These are phyloP conservation scores for Candida gigantensis DNA, from an alignment of 1,139 yeast genomes.

Conservation along the genomic window DNA sequence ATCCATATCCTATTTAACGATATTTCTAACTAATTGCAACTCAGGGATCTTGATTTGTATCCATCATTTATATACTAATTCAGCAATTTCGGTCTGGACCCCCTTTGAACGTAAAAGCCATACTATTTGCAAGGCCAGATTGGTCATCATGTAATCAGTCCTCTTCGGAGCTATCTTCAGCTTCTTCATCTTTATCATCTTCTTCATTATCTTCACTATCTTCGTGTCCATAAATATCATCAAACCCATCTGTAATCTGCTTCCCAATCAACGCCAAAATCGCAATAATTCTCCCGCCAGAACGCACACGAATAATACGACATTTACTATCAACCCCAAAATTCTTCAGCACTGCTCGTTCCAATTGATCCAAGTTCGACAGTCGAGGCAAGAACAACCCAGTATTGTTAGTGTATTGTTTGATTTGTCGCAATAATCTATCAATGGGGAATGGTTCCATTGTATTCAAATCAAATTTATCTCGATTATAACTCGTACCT, in stretches of 20 bases:
- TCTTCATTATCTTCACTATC: conserved; percentile 1
- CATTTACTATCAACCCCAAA: conserved; percentile 48
- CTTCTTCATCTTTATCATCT: too few relatives aligned
- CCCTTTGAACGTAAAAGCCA: too few relatives aligned
- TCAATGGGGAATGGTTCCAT: conserved; percentile 54
- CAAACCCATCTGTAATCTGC: conserved; percentile 11
- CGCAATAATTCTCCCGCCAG: conserved; percentile 52
- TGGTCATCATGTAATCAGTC: too few relatives aligned
- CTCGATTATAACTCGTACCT: conserved; percentile 67
- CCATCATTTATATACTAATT: too few relatives aligned
- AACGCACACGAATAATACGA: conserved; percentile 48
- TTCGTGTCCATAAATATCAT: conserved; percentile 10
- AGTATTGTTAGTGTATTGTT: conserved; percentile 50
- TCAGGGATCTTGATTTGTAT: too few relatives aligned
- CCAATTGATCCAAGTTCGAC: conserved; percentile 58
- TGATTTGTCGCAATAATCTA: conserved; percentile 44
- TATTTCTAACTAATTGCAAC: too few relatives aligned
- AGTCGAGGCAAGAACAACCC: conserved; percentile 79
- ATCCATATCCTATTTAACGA: too few relatives aligned
- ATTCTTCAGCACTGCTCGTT: conserved; percentile 44
- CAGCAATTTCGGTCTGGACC: too few relatives aligned
- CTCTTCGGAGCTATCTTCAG: too few relatives aligned
- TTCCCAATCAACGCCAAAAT: conserved; percentile 61
- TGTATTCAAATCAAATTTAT: conserved; percentile 43
- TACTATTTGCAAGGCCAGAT: too few relatives aligned